phyloP scores from a whole-genome alignment of 352 stramenopile genomes.

The Phytophthora pistaciae region DNA sequence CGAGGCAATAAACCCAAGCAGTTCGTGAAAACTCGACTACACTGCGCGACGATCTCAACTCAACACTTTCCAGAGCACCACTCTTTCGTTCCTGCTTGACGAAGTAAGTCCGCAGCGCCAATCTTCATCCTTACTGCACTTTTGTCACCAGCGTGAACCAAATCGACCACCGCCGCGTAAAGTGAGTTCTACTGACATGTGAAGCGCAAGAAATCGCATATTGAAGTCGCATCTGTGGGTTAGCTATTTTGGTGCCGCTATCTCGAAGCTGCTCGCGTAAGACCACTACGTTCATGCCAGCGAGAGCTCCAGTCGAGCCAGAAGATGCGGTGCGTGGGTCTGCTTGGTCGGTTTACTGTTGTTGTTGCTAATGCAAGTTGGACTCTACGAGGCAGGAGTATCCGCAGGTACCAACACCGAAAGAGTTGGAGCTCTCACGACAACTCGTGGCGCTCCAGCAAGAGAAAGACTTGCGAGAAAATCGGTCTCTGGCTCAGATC shows the following conservation, averaged over 20 bases:
- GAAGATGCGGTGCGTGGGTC: slow-evolving; percentile 47
- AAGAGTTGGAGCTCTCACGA: slow-evolving; percentile 75
- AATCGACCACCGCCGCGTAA: neutral
- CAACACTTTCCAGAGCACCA: neutral
- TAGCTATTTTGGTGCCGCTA: slow-evolving; percentile 2
- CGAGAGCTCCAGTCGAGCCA: slow-evolving; percentile 29
- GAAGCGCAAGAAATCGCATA: neutral
- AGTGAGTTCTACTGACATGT: neutral
- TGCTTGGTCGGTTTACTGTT: neutral
- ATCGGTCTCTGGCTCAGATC: slow-evolving; percentile 69
- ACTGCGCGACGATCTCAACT: neutral
- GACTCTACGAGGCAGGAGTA: slow-evolving; percentile 56
- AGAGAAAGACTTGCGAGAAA: slow-evolving; percentile 72
- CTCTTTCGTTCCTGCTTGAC: neutral
- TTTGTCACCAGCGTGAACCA: neutral
- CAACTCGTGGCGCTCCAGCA: slow-evolving; percentile 74
- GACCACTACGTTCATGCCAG: slow-evolving; percentile 21
- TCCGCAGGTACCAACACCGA: slow-evolving; percentile 72
- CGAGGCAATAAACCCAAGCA: neutral
- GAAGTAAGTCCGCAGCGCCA: neutral
- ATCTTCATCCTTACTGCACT: neutral
- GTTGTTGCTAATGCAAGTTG: neutral
- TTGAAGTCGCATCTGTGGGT: neutral
- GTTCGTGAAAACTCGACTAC: neutral
- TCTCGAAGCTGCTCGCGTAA: neutral